phyloP scores from a whole-genome alignment of 352 stramenopile genomes.

The Paralagenidium karlingii region DNA sequence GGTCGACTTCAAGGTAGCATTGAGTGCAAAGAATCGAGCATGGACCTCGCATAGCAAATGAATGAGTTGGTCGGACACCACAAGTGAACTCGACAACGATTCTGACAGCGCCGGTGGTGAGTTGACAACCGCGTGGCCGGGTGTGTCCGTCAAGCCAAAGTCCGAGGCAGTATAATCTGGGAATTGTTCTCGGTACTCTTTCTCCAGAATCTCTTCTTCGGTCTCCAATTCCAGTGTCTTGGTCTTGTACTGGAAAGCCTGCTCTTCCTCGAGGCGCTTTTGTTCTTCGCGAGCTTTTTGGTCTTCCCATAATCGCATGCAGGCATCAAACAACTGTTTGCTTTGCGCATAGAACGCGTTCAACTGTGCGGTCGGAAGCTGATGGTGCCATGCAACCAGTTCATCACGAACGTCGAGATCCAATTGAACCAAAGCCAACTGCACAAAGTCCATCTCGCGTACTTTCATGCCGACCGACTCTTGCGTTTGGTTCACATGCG shows the following conservation, averaged over 20 bases:
- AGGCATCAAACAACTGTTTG: constrained; percentile 49
- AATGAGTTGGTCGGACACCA: constrained; percentile 57
- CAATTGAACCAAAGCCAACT: too few relatives aligned
- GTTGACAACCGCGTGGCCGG: neutral
- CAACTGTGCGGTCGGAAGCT: too few relatives aligned
- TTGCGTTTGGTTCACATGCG: too few relatives aligned
- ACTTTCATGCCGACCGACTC: too few relatives aligned
- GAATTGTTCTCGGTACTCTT: constrained; percentile 88
- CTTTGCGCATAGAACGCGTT: too few relatives aligned
- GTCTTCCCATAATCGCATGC: constrained; percentile 75
- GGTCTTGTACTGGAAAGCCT: constrained; percentile 80
- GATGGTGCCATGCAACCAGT: too few relatives aligned
- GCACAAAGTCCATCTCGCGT: too few relatives aligned
- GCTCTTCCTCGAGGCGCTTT: constrained; percentile 55
- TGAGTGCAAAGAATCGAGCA: constrained; percentile 49
- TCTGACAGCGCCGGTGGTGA: constrained; percentile 1
- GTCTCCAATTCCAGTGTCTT: constrained; percentile 69
- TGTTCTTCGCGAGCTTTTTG: constrained; percentile 67
- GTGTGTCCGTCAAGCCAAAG: constrained; percentile 11
- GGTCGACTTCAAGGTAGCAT: constrained; percentile 21
- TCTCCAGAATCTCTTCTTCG: constrained; percentile 74
- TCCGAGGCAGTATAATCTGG: constrained; percentile 80
- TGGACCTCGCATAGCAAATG: constrained; percentile 63
- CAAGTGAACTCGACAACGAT: constrained; percentile 14
- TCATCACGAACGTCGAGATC: too few relatives aligned